Conservation (phyloP, 352 stramenopile genomes). For the Phytophthora capsici region DNA sequence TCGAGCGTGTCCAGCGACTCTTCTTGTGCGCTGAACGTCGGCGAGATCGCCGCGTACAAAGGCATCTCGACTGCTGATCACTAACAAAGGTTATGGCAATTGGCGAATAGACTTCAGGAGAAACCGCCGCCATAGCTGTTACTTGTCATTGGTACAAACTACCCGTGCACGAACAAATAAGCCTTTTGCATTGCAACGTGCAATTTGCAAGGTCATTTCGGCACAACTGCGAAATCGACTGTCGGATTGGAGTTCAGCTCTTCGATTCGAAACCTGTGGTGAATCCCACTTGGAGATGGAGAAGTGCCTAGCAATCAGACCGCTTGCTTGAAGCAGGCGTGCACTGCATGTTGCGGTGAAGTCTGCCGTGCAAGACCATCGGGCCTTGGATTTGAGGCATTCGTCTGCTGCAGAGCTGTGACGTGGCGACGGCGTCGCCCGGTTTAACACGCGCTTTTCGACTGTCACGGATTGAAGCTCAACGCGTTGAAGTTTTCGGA, state of each 20-base stretch:
- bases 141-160: neutral
- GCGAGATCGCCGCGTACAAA: slow-evolving; percentile 64
- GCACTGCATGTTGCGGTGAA: too few species aligned
- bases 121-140: slow-evolving; percentile 26
- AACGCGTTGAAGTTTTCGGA: slow-evolving; percentile 25
- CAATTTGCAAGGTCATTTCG: neutral
- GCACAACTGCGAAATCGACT: neutral
- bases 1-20: slow-evolving; percentile 60
- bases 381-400: slow-evolving; percentile 18
- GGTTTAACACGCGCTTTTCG: slow-evolving; percentile 20
- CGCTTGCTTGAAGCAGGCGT: slow-evolving; percentile 11
- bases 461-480: slow-evolving; percentile 22
- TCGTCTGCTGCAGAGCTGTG: slow-evolving; percentile 13
- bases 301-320: slow-evolving; percentile 16
- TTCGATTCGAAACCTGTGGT: neutral
- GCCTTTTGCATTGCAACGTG: too few species aligned
- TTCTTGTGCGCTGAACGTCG: slow-evolving; percentile 65
- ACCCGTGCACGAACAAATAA: too few species aligned
- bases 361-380: neutral
- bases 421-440: slow-evolving; percentile 16
- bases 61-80: slow-evolving; percentile 38
- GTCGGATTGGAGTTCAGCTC: slow-evolving; percentile 2
- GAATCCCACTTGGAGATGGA: slow-evolving; percentile 18
- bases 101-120: neutral
- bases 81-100: neutral